Percentiles rank a stretch among this genome's conserved stretches.
phyloP scores from a whole-genome alignment of 768 basidiomycete genomes.

The Auricularia auricula-judae region DNA sequence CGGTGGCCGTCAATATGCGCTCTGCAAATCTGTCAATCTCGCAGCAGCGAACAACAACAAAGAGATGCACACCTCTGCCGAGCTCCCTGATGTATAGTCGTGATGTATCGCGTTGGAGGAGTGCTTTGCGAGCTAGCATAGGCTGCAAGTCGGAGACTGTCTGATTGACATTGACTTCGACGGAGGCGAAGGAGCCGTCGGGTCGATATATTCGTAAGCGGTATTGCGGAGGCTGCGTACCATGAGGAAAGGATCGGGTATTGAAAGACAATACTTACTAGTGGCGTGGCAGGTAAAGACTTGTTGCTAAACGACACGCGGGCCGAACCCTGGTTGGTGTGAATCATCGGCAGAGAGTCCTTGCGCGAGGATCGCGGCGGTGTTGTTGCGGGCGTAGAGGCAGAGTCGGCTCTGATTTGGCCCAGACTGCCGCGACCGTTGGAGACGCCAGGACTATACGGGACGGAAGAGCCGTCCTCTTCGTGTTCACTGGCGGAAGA shows the following conservation, averaged over 20 bases:
- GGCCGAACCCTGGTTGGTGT: neutral
- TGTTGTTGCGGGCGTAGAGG: neutral
- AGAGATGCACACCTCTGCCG: slow-evolving; percentile 47
- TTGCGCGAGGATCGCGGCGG: neutral
- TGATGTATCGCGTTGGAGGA: slow-evolving; percentile 39
- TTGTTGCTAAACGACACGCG: neutral
- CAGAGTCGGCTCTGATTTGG: neutral
- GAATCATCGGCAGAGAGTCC: neutral
- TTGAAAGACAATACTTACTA: neutral
- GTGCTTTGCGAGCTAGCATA: slow-evolving; percentile 47
- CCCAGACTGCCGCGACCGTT: neutral
- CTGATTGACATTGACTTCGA: slow-evolving; percentile 47
- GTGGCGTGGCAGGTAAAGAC: slow-evolving; percentile 1
- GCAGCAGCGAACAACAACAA: neutral
- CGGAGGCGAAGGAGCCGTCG: slow-evolving; percentile 61
- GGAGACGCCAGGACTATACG: neutral
- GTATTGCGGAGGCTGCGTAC: slow-evolving; percentile 22
- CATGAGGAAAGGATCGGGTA: neutral
- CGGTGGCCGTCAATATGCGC: slow-evolving; percentile 67
- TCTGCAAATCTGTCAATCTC: slow-evolving; percentile 37
- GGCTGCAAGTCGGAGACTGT: slow-evolving; percentile 60
- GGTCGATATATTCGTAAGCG: slow-evolving; percentile 69
- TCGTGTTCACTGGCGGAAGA: neutral
- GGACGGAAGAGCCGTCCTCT: neutral
- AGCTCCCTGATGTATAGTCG: slow-evolving; percentile 65